phyloP scores from a whole-genome alignment of 805 yeast genomes.

The Zygosaccharomyces lentus region DNA sequence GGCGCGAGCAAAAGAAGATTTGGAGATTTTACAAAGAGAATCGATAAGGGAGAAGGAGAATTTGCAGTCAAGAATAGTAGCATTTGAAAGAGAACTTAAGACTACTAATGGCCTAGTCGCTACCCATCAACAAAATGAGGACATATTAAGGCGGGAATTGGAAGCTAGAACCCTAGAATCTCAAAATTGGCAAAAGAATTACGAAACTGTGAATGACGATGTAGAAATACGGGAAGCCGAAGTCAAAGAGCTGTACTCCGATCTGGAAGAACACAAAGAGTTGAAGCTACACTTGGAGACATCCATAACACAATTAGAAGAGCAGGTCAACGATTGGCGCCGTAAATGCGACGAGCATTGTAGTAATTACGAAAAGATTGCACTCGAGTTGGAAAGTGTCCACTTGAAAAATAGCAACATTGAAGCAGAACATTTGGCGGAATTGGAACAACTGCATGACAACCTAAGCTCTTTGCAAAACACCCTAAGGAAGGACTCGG shows the following conservation, averaged over 20 bases:
- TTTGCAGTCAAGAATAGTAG: background rate
- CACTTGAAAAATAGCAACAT: constrained; percentile 23
- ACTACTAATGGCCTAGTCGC: constrained; percentile 10
- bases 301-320: constrained; percentile 33
- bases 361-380: constrained; percentile 20
- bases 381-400: constrained; percentile 28
- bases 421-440: constrained; percentile 38
- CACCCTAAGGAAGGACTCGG: constrained; percentile 29
- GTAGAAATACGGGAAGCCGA: constrained; percentile 38
- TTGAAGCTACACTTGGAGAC: constrained; percentile 25
- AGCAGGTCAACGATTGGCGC: constrained; percentile 28
- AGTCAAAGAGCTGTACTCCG: constrained; percentile 32
- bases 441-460: constrained; percentile 36
- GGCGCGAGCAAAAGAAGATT: constrained; percentile 6
- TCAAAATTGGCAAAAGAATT: constrained; percentile 21
- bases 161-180: constrained; percentile 16
- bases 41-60: constrained; percentile 12
- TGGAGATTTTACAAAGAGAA: constrained; percentile 10
- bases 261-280: constrained; percentile 35
- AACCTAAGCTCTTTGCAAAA: constrained; percentile 35
- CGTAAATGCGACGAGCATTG: constrained; percentile 17
- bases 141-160: constrained; percentile 17
- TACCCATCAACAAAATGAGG: background rate
- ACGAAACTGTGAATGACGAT: constrained; percentile 31
- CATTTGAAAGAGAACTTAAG: constrained; percentile 1